A percentile compares a stretch with the other conserved stretches of the same genome.
Evolutionary conservation across 2,329 filamentous ascomycete species (phyloP).

Genomic region (Xylariaceae sp.): DNA sequence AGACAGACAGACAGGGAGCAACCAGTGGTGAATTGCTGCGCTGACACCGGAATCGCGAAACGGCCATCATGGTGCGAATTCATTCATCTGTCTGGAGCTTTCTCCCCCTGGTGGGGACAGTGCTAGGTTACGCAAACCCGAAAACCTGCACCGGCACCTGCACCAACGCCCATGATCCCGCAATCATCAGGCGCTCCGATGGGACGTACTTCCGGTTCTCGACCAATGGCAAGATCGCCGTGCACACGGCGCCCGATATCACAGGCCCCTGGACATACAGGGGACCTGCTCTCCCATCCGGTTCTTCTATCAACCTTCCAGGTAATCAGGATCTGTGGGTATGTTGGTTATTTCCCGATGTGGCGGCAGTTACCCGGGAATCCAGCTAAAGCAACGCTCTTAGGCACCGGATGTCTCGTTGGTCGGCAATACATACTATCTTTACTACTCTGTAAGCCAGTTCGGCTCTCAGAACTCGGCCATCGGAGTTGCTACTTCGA

Average conservation of each 20-base stretch:
- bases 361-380: background rate
- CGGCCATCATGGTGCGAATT: constrained; percentile 6
- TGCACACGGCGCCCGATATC: constrained; percentile 33
- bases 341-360: constrained; percentile 13
- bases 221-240: constrained; percentile 35
- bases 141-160: constrained; percentile 36
- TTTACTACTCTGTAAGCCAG: constrained; percentile 63
- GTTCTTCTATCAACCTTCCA: constrained; percentile 32
- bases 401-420: constrained; percentile 59
- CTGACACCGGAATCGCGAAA: background rate
- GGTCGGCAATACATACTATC: constrained; percentile 53
- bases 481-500: constrained; percentile 49
- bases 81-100: constrained; percentile 8
- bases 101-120: constrained; percentile 23
- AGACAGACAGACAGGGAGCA: too few species aligned
- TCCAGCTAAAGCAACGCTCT: background rate
- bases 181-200: constrained; percentile 37
- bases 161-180: constrained; percentile 36
- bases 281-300: constrained; percentile 33
- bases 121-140: constrained; percentile 30
- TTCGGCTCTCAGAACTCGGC: constrained; percentile 57
- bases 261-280: constrained; percentile 37
- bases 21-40: too few species aligned
- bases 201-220: constrained; percentile 40
- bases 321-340: constrained; percentile 38